phyloP scores from a whole-genome alignment of 2,329 filamentous ascomycete genomes.

The Periconia macrospinosa region DNA sequence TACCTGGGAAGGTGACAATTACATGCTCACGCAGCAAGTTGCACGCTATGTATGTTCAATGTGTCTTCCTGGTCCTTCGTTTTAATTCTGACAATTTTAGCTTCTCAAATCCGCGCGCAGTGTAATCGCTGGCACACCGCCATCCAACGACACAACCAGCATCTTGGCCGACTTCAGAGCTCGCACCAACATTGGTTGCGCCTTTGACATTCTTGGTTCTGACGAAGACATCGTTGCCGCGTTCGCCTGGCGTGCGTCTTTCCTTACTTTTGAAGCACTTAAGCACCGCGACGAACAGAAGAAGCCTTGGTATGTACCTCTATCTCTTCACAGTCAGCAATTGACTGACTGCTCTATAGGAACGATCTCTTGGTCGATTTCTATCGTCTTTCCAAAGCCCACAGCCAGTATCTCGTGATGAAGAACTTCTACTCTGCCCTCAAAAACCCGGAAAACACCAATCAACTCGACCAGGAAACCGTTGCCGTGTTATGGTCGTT shows the following conservation, averaged over 20 bases:
- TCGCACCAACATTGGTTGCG: slow-evolving; percentile 69
- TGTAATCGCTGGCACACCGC: slow-evolving; percentile 65
- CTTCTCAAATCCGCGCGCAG: slow-evolving; percentile 74
- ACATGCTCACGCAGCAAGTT: slow-evolving; percentile 81
- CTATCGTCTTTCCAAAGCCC: slow-evolving; percentile 72
- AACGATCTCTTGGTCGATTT: slow-evolving; percentile 78
- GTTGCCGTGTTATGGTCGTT: slow-evolving; percentile 64
- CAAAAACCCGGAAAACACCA: slow-evolving; percentile 55
- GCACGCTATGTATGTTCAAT: slow-evolving; percentile 63
- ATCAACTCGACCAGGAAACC: slow-evolving; percentile 61
- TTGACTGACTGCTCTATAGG: slow-evolving; percentile 42
- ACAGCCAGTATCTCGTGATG: slow-evolving; percentile 76
- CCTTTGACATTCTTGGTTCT: slow-evolving; percentile 72
- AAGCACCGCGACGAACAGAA: slow-evolving; percentile 75
- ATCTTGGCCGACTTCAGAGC: slow-evolving; percentile 68
- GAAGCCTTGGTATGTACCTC: slow-evolving; percentile 55
- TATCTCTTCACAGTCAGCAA: not conserved
- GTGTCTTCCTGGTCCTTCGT: slow-evolving; percentile 4
- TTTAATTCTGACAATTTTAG: slow-evolving; percentile 25
- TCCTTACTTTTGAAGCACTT: slow-evolving; percentile 74
- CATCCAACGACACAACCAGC: slow-evolving; percentile 68
- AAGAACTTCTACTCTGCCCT: slow-evolving; percentile 78
- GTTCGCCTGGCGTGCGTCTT: slow-evolving; percentile 75
- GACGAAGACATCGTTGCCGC: slow-evolving; percentile 72
- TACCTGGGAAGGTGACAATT: slow-evolving; percentile 80